phyloP scores from a whole-genome alignment of 2,329 filamentous ascomycete species.

The Aulographum hederae region DNA sequence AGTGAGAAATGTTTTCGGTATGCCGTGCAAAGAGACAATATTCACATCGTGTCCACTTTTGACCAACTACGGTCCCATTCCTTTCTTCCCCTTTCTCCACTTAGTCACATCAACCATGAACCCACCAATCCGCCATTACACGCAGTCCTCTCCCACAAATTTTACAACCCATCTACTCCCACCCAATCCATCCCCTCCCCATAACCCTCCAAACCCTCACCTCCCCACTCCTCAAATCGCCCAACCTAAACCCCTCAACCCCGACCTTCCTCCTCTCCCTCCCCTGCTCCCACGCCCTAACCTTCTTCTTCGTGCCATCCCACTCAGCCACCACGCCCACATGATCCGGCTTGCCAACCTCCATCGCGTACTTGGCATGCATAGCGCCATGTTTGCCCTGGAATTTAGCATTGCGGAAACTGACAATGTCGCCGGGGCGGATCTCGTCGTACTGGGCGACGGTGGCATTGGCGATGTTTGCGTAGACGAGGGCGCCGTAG shows the following conservation, averaged over 20 bases:
- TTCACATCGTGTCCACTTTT: too few relatives aligned
- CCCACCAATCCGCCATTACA: too few relatives aligned
- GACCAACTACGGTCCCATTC: too few relatives aligned
- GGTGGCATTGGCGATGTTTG: constrained; percentile 85
- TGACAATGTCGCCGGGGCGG: constrained; percentile 78
- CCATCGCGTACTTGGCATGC: constrained; percentile 80
- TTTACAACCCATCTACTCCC: too few relatives aligned
- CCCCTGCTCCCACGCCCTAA: constrained; percentile 87
- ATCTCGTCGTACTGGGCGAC: constrained; percentile 87
- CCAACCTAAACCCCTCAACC: constrained; percentile 74
- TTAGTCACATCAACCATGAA: too few relatives aligned
- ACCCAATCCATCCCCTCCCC: constrained; percentile 80
- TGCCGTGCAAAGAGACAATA: too few relatives aligned
- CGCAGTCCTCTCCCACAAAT: too few relatives aligned
- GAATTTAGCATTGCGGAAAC: constrained; percentile 81
- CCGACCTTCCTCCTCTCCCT: constrained; percentile 49
- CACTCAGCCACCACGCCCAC: constrained; percentile 86
- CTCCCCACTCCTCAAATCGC: constrained; percentile 81
- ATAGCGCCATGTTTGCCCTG: constrained; percentile 84
- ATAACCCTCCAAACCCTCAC: constrained; percentile 96
- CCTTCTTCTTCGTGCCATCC: constrained; percentile 98
- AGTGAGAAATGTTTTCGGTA: too few relatives aligned
- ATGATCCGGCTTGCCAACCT: constrained; percentile 78
- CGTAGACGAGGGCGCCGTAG: constrained; percentile 84
- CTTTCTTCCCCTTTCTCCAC: too few relatives aligned